Conservation (phyloP, 192 early-diverging fungal species). For the Entrophospora sp. region DNA sequence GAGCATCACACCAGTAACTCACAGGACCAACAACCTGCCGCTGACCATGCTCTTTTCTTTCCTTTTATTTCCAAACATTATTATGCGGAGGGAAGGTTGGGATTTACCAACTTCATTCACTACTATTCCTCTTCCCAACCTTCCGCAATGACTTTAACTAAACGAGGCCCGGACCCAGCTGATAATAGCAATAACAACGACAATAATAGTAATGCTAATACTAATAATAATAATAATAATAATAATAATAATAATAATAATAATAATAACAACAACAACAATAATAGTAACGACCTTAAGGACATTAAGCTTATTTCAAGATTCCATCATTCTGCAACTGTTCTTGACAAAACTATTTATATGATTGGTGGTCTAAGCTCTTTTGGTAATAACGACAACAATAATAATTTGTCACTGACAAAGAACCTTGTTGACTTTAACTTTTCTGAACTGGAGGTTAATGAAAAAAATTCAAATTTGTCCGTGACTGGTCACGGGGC, state of each 20-base stretch:
- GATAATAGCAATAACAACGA: background rate
- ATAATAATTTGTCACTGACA: background rate
- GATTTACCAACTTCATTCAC: background rate
- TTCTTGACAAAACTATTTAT: background rate
- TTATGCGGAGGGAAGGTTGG: conserved; percentile 1
- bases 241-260: background rate
- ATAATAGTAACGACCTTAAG: background rate
- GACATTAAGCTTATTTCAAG: background rate
- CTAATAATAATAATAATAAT: background rate
- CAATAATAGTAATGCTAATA: too few species aligned
- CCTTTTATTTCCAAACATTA: background rate
- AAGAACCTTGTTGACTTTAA: background rate
- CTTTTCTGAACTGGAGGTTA: conserved; percentile 1
- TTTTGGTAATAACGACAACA: background rate
- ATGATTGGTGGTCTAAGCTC: conserved; percentile 6
- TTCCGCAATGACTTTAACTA: background rate
- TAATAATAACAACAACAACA: too few species aligned
- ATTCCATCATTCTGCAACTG: background rate
- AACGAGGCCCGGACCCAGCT: background rate
- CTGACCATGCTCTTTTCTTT: conserved; percentile 3
- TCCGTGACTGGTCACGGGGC: conserved; percentile 14
- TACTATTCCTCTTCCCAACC: background rate
- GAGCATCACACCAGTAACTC: background rate
- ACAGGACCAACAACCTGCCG: conserved; percentile 9
- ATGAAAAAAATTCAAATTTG: conserved; percentile 1